phyloP scores from a whole-genome alignment of 2,329 filamentous ascomycete genomes.

The Ceratocystiopsis sp. region DNA sequence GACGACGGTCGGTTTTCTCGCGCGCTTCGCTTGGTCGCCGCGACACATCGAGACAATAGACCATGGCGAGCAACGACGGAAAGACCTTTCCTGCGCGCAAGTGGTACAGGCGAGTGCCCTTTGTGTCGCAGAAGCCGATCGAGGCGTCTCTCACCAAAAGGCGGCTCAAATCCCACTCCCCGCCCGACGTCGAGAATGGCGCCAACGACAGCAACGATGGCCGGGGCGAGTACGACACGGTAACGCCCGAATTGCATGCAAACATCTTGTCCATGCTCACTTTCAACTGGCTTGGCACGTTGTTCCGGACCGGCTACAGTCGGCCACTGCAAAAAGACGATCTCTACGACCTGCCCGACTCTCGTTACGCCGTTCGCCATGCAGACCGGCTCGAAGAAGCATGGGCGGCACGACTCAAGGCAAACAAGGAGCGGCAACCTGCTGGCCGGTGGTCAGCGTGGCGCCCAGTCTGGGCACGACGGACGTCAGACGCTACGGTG shows the following conservation, averaged over 20 bases:
- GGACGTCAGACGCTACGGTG: constrained; percentile 12
- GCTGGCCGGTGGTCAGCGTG: constrained; percentile 2
- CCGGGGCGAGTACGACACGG: constrained; percentile 1
- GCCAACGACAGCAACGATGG: not conserved
- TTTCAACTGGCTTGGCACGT: constrained; percentile 12
- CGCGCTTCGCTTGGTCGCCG: too few relatives aligned
- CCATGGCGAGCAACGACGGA: constrained; percentile 12
- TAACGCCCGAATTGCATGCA: constrained; percentile 10
- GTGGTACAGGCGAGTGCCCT: constrained; percentile 16
- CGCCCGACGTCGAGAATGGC: constrained; percentile 1
- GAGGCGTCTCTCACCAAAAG: constrained; percentile 8
- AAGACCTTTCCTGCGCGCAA: constrained; percentile 14
- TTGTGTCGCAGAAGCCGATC: constrained; percentile 14
- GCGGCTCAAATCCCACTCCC: not conserved
- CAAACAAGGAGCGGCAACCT: constrained; percentile 4
- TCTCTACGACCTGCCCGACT: constrained; percentile 7
- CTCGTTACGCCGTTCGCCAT: constrained; percentile 7
- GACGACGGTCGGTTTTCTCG: too few relatives aligned
- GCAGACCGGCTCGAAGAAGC: constrained; percentile 10
- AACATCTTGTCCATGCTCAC: constrained; percentile 10
- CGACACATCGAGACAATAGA: not conserved
- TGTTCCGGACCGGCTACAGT: constrained; percentile 10
- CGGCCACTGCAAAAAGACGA: constrained; percentile 12
- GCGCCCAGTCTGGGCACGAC: constrained; percentile 14
- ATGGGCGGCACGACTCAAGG: constrained; percentile 10